These are phyloP conservation scores for Wallacemonas collosoma DNA, from an alignment of 208 protist species.

Conservation along the genomic window DNA sequence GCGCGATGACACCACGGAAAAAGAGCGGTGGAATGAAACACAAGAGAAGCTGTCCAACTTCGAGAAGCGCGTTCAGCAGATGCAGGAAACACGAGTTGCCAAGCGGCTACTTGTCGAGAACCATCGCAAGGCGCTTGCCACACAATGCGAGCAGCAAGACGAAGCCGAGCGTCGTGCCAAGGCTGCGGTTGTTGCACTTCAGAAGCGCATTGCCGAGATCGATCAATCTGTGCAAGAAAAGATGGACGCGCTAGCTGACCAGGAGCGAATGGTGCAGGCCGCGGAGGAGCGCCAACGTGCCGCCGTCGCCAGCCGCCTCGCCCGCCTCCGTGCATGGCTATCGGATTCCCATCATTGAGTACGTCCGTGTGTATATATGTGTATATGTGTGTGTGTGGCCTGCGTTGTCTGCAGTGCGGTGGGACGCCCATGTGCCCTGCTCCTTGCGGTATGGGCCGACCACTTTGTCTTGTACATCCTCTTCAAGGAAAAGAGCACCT, in stretches of 20 bases:
- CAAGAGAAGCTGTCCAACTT: neutral
- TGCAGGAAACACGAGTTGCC: neutral
- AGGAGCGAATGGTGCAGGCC: conserved; percentile 22
- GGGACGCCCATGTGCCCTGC: conserved; percentile 11
- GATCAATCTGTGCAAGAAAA: conserved; percentile 6
- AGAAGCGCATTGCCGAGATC: conserved; percentile 18
- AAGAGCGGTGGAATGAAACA: neutral
- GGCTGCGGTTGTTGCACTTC: conserved; percentile 15
- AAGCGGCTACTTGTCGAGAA: conserved; percentile 12
- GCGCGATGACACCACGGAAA: conserved; percentile 15
- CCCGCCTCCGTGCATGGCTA: neutral
- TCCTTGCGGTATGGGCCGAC: neutral
- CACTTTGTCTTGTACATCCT: neutral
- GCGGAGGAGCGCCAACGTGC: conserved; percentile 10
- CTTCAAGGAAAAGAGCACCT: neutral
- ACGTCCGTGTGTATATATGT: too few species aligned
- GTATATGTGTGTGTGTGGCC: too few species aligned
- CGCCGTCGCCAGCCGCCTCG: neutral
- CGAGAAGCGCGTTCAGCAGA: neutral
- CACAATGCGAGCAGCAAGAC: conserved; percentile 19
- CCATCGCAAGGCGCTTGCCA: conserved; percentile 1
- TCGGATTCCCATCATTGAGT: too few species aligned
- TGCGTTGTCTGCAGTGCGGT: neutral
- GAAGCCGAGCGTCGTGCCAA: neutral
- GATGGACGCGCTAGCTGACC: conserved; percentile 19